Evolutionary conservation across 2,329 filamentous ascomycete genomes (phyloP), one percentile per base, ranked within the genome.

Genomic region (Raffaelea deltoideospora): DNA sequence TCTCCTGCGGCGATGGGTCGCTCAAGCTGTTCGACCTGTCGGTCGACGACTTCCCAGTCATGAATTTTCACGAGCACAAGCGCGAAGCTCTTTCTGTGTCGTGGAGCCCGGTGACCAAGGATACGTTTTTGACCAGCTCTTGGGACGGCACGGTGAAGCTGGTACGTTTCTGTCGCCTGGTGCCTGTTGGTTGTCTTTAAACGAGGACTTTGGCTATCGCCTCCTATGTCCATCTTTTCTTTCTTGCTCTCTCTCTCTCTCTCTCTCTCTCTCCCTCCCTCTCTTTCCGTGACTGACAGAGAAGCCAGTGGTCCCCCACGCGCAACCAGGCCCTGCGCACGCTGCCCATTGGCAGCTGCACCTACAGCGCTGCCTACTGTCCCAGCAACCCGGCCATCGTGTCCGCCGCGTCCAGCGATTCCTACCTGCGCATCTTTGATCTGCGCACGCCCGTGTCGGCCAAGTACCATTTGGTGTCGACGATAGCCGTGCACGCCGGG

Each of bases 81-180:
- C 72, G 88, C 39, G 90, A 98, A 58, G 80, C 92, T 9, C 95
- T 96, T 54, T 79, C 84, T 3, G 86, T 94, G 4, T 73, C 79
- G 52, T 98, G 88, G 88, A 95, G 88, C 49, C 72, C 93, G 17
- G 73, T 93, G 5, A 74, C 81, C 22, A 98, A 98, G 55, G 82
- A 90, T 50, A 84, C 76, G 0, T 96, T 98, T 53, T 70, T 86
- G 22, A 92, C 84, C 1, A 86, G 79, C 46, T 93, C 85, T 6
- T 98, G 90, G 90, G 90, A 98, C 51, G 90, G 90, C 34, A 92
- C 84, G 3, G 75, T 96, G 48, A 95, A 95, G 61, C 76, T 98
- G 50, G 76, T 77, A 53, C 41, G 67, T 43, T 21, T n/a, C 27
- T 11, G n/a, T n/a, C n/a, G n/a, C n/a, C n/a, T n/a, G n/a, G n/a